Evolutionary conservation across 106 monocot species (phyloP).

Genomic region (Allium fistulosum): DNA sequence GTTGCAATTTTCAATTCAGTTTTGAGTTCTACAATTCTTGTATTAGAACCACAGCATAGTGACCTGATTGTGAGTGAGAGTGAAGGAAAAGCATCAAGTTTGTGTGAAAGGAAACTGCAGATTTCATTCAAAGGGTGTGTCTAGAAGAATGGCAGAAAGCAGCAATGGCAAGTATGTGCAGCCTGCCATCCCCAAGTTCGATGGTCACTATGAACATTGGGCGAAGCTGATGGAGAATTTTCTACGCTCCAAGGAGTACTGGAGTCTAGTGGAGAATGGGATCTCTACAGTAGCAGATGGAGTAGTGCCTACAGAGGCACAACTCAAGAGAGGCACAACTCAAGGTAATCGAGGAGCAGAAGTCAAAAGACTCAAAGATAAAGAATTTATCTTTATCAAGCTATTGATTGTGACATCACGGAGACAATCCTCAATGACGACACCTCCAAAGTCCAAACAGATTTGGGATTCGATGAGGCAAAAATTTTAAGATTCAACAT

Average conservation of each 20-base stretch:
- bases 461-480: constrained; percentile 6
- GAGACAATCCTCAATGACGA: not conserved
- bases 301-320: not conserved
- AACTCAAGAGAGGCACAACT: not conserved
- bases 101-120: not conserved
- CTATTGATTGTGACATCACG: not conserved
- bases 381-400: not conserved
- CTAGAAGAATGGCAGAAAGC: not conserved
- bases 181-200: not conserved
- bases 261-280: not conserved
- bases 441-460: not conserved
- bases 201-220: constrained; percentile 4
- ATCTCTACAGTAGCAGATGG: not conserved
- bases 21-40: too few relatives aligned
- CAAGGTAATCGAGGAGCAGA: not conserved
- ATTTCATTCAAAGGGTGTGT: not conserved
- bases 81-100: not conserved
- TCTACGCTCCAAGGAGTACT: not conserved
- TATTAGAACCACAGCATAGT: not conserved
- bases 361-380: not conserved
- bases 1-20: too few relatives aligned
- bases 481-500: not conserved
- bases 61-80: not conserved
- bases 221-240: not conserved
- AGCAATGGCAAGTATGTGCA: not conserved